Conservation (phyloP, 202 grass and related monocot species). For the Dendrocalamus latiflorus region DNA sequence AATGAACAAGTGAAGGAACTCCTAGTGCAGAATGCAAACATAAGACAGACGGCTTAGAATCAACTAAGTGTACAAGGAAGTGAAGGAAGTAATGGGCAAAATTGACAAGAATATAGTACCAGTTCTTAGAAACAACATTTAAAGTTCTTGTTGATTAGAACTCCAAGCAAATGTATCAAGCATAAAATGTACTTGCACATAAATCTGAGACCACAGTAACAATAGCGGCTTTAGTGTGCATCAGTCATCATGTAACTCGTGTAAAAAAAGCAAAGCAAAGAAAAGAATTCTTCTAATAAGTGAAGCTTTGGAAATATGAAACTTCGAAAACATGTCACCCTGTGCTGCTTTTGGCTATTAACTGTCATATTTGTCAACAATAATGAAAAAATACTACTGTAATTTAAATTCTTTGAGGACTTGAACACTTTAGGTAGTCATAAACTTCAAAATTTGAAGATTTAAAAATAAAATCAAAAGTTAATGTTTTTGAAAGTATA, state of each 20-base stretch:
- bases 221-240: neutral
- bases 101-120: too few relatives aligned
- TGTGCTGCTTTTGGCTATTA: neutral
- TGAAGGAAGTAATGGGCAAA: too few relatives aligned
- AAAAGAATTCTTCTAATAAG: neutral
- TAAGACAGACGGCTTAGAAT: too few relatives aligned
- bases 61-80: too few relatives aligned
- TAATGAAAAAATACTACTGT: neutral
- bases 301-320: slow-evolving; percentile 18
- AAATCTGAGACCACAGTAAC: neutral
- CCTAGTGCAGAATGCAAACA: too few relatives aligned
- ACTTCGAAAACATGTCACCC: neutral
- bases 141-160: too few relatives aligned
- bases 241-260: neutral
- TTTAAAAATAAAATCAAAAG: neutral
- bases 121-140: too few relatives aligned
- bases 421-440: neutral
- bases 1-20: too few relatives aligned
- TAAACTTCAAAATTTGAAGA: neutral
- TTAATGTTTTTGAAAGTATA: neutral
- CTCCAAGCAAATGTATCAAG: neutral
- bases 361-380: neutral
- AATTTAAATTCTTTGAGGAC: neutral
- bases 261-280: neutral
- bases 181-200: neutral